phyloP scores from a whole-genome alignment of 768 basidiomycete species.

The Russula olivacea region DNA sequence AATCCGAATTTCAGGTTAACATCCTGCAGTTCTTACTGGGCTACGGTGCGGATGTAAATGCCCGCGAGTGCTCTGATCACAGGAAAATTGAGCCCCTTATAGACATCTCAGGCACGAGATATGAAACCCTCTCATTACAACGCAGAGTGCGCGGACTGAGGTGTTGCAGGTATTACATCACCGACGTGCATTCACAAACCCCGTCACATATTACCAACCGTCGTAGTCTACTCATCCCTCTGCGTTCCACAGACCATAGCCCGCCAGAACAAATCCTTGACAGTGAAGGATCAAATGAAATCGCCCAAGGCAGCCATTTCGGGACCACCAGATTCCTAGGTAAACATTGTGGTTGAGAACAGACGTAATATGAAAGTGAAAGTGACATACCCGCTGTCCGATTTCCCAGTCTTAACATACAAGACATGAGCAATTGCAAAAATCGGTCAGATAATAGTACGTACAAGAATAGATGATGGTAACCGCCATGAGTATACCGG shows the following conservation, averaged over 20 bases:
- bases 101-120: neutral
- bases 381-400: conserved; percentile 57
- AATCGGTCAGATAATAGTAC: conserved; percentile 21
- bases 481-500: conserved; percentile 95
- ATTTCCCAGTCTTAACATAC: conserved; percentile 79
- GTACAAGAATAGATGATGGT: conserved; percentile 85
- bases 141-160: neutral
- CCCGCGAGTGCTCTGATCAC: neutral
- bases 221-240: conserved; percentile 1
- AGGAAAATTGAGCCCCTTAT: neutral
- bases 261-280: neutral
- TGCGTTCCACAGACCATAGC: neutral
- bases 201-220: neutral
- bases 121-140: neutral
- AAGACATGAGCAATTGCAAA: neutral
- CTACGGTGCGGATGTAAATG: too few species aligned
- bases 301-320: conserved; percentile 81
- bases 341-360: conserved; percentile 4
- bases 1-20: too few species aligned
- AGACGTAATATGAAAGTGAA: neutral
- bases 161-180: neutral
- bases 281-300: conserved; percentile 44
- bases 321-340: conserved; percentile 68
- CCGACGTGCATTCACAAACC: neutral
- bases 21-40: too few species aligned